Evolutionary conservation across 164 flowering plant species (phyloP), one percentile per base, ranked within the genome.

Genomic region (Nelumbo lutea): DNA sequence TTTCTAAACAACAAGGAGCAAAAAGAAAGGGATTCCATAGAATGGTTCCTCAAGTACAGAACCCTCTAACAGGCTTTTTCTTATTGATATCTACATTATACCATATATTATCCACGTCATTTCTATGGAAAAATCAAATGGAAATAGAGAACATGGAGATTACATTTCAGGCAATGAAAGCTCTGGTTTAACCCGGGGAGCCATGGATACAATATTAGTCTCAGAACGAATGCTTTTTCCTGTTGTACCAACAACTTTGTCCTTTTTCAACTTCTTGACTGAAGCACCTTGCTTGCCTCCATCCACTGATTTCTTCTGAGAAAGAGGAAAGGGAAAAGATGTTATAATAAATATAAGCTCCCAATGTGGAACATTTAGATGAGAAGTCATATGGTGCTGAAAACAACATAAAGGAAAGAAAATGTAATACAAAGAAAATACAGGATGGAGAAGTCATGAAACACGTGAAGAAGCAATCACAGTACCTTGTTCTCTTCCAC

Each of bases 161-260:
- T 90, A 95, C 99, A 87, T 83, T 77, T 75, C 78, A 38, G 99
- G 99, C 79, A 93, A 78, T 58, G 92, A 14, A 72, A 96, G 95
- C 76, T 93, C 99, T 46, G 98, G 78, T 72, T 90, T 93, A 65
- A 93, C 98, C 72, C 96, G 82, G 52, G 98, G 97, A 64, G 92
- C 91, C 64, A 67, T 62, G 48, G 91, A 64, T 3, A 74, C 80
- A 51, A 81, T 64, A 67, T 70, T 83, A 42, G 84, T 78, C 75
- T 90, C 98, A 50, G 93, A 73, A 41, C 89, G 86, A 3, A 78
- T 79, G 77, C 74, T 67, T 84, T 90, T 90, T 59, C 86, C 88
- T n/a, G 88, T 79, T 70, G 88, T 70, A 68, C 87, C 83, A 47
- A 64, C 81, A 70, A 83, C 83, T 83, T 91, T 96, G 72, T 93